Conservation (phyloP, 2,329 filamentous ascomycete species). For the Pseudocercospora vitis region DNA sequence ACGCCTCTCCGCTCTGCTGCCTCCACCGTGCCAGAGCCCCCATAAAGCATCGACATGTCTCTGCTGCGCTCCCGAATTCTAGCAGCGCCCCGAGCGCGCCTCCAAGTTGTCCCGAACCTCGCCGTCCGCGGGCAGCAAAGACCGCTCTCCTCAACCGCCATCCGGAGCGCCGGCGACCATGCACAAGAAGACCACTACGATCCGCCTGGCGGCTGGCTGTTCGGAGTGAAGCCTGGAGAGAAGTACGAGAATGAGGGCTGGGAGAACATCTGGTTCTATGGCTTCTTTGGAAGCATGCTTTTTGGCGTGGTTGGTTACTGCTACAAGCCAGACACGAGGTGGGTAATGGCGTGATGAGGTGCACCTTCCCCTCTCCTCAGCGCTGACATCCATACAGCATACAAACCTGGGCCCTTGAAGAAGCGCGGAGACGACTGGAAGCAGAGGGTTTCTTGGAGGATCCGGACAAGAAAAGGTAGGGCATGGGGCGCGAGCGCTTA, state of each 20-base stretch:
- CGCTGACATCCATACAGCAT: constrained; percentile 61
- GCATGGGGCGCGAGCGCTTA: neutral
- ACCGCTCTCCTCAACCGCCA: constrained; percentile 36
- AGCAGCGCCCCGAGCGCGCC: constrained; percentile 34
- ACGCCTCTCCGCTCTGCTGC: neutral
- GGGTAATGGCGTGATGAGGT: constrained; percentile 43
- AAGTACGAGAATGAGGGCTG: constrained; percentile 95
- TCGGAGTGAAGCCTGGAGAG: constrained; percentile 89
- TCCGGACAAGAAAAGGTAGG: constrained; percentile 49
- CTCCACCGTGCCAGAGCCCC: neutral
- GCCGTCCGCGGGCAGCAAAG: constrained; percentile 31
- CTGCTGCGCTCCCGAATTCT: constrained; percentile 34
- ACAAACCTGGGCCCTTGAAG: constrained; percentile 98
- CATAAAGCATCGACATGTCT: constrained; percentile 30
- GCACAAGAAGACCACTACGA: constrained; percentile 82
- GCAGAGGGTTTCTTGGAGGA: constrained; percentile 91
- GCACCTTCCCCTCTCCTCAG: constrained; percentile 11
- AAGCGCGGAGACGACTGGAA: constrained; percentile 92
- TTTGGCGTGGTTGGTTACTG: constrained; percentile 78
- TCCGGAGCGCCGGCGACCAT: constrained; percentile 51
- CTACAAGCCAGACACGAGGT: constrained; percentile 99
- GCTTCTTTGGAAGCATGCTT: constrained; percentile 75
- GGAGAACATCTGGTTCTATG: constrained; percentile 83
- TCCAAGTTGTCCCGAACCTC: constrained; percentile 36
- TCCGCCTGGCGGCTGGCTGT: constrained; percentile 86